phyloP scores from a whole-genome alignment of 208 protist genomes.

The Naegleria fowleri region DNA sequence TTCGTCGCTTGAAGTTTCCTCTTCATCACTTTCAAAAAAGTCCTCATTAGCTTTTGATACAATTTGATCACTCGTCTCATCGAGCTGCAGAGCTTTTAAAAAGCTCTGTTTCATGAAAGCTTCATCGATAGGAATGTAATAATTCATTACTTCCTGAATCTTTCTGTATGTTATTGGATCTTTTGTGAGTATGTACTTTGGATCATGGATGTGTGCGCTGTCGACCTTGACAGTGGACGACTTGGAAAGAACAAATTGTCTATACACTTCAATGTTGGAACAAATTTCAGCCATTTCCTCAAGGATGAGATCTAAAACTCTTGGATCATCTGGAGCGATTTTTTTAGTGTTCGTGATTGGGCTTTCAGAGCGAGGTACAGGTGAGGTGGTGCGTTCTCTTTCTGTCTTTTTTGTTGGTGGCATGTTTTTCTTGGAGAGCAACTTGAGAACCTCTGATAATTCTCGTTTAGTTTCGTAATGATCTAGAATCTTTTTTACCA shows the following conservation, averaged over 20 bases:
- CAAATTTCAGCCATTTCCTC: neutral
- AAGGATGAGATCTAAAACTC: neutral
- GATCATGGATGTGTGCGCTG: neutral
- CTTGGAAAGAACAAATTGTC: neutral
- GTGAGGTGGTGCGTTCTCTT: neutral
- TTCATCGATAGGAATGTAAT: slow-evolving; percentile 14
- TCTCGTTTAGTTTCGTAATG: neutral
- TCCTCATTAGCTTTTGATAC: neutral
- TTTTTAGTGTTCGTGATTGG: neutral
- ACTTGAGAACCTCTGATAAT: neutral
- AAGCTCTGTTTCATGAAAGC: slow-evolving; percentile 16
- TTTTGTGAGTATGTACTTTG: neutral
- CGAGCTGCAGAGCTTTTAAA: neutral
- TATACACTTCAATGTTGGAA: neutral
- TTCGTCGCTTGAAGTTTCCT: neutral
- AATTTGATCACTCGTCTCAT: neutral
- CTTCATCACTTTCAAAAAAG: slow-evolving; percentile 7
- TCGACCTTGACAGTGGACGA: neutral
- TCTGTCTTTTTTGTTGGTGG: neutral
- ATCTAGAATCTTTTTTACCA: neutral
- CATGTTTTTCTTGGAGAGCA: neutral
- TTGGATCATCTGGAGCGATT: neutral
- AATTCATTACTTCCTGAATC: slow-evolving; percentile 9
- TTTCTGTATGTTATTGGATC: neutral
- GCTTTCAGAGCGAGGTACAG: neutral